Conservation (phyloP, 83 land plant genomes). For the Picea abies region DNA sequence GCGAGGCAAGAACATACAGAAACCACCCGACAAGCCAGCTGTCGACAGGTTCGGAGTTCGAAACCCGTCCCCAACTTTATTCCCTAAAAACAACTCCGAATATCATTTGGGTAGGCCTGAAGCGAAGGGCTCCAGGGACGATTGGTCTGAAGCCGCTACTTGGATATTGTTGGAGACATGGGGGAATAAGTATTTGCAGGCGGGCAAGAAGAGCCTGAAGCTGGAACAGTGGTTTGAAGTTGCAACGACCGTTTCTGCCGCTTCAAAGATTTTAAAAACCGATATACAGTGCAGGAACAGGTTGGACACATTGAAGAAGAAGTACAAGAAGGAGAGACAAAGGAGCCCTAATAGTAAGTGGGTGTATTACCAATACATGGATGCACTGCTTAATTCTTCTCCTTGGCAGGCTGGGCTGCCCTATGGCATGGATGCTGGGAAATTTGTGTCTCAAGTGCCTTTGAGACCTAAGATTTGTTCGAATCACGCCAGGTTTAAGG, state of each 20-base stretch:
- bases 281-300: constrained; percentile 60
- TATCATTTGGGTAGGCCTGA: background rate
- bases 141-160: constrained; percentile 67
- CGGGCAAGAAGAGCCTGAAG: constrained; percentile 46
- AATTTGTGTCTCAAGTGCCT: constrained; percentile 39
- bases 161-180: constrained; percentile 45
- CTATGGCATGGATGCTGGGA: constrained; percentile 66
- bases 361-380: constrained; percentile 65
- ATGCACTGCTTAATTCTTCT: constrained; percentile 36
- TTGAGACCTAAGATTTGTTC: constrained; percentile 42
- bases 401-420: constrained; percentile 22
- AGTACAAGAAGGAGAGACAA: constrained; percentile 66
- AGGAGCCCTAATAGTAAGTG: constrained; percentile 35
- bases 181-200: constrained; percentile 37
- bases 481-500: constrained; percentile 40
- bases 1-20: background rate
- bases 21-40: background rate
- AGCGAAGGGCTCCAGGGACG: constrained; percentile 26
- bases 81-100: background rate
- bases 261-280: constrained; percentile 14
- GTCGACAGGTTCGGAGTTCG: constrained; percentile 26
- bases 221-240: constrained; percentile 63
- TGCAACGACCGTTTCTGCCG: constrained; percentile 38
- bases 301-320: constrained; percentile 62
- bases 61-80: constrained; percentile 13